Conservation (phyloP, 495 filamentous ascomycete genomes). For the Xylaria telfairii region DNA sequence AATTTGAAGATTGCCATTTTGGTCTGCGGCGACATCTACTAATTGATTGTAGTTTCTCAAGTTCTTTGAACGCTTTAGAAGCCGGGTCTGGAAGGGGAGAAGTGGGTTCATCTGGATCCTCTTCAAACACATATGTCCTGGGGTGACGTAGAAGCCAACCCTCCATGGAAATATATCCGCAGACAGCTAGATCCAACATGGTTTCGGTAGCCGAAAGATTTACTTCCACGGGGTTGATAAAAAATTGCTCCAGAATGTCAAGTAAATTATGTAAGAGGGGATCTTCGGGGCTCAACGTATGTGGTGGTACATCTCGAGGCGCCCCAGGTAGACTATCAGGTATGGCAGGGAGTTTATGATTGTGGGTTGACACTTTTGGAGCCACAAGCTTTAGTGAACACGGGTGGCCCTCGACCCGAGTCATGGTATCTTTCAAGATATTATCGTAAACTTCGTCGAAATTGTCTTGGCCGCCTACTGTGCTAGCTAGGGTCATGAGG, state of each 20-base stretch:
- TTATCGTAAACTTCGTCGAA: conserved; percentile 82
- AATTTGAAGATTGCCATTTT: conserved; percentile 49
- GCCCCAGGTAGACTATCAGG: conserved; percentile 59
- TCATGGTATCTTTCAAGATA: conserved; percentile 79
- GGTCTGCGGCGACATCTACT: conserved; percentile 58
- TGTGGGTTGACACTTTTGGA: conserved; percentile 57
- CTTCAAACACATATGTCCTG: conserved; percentile 60
- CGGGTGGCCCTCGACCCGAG: conserved; percentile 78
- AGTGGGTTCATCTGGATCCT: conserved; percentile 44
- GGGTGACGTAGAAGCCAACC: conserved; percentile 88
- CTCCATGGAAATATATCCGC: conserved; percentile 81
- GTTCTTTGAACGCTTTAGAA: conserved; percentile 43
- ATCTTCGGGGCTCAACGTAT: conserved; percentile 73
- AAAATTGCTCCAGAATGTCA: conserved; percentile 75
- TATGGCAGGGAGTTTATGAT: conserved; percentile 55
- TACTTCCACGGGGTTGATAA: conserved; percentile 85
- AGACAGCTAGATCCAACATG: conserved; percentile 81
- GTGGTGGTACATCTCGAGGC: conserved; percentile 60
- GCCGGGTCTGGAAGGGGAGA: conserved; percentile 41
- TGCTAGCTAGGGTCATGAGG: conserved; percentile 72
- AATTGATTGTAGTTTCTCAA: conserved; percentile 51
- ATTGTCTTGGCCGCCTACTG: conserved; percentile 72
- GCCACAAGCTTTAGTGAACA: conserved; percentile 68
- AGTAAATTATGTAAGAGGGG: conserved; percentile 75
- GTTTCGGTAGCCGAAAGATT: conserved; percentile 87